These are phyloP conservation scores for Microascus cirrosus DNA, from an alignment of 2,329 filamentous ascomycete species.

Conservation along the genomic window DNA sequence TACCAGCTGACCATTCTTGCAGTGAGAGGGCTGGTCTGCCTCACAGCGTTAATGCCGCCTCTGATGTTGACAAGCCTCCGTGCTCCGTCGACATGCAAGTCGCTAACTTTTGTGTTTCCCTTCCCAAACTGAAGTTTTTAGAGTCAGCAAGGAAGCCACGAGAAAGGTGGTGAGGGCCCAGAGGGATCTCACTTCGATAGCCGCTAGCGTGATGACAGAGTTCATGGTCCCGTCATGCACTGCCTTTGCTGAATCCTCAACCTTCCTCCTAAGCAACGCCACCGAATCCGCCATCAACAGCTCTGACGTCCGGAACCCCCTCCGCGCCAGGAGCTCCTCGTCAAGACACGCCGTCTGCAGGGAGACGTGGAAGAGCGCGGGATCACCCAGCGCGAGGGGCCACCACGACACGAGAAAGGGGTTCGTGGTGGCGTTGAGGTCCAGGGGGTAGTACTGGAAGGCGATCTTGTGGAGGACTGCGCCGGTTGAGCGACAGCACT, in stretches of 20 bases:
- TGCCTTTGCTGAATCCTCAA: constrained; percentile 32
- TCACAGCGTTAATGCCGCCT: constrained; percentile 36
- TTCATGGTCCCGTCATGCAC: constrained; percentile 44
- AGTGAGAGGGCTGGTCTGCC: constrained; percentile 37
- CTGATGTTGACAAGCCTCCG: constrained; percentile 35
- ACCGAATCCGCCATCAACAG: constrained; percentile 47
- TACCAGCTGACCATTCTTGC: constrained; percentile 45
- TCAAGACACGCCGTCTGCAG: constrained; percentile 47
- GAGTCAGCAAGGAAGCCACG: neutral
- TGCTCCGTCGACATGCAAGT: constrained; percentile 37
- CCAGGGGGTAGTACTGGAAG: constrained; percentile 49
- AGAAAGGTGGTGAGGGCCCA: neutral
- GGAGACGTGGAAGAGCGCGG: constrained; percentile 46
- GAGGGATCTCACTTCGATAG: constrained; percentile 36
- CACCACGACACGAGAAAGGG: constrained; percentile 50
- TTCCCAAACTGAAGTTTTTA: constrained; percentile 34
- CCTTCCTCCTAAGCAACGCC: constrained; percentile 35
- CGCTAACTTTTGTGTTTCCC: constrained; percentile 29
- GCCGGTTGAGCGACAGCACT: constrained; percentile 9
- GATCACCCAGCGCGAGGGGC: constrained; percentile 43
- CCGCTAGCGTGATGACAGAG: constrained; percentile 43
- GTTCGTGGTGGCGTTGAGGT: constrained; percentile 38
- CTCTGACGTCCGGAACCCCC: constrained; percentile 40
- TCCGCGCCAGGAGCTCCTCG: constrained; percentile 37
- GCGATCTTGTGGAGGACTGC: constrained; percentile 45